Evolutionary conservation across 306 rosid genomes (phyloP).

Genomic region (Trifolium fragiferum): DNA sequence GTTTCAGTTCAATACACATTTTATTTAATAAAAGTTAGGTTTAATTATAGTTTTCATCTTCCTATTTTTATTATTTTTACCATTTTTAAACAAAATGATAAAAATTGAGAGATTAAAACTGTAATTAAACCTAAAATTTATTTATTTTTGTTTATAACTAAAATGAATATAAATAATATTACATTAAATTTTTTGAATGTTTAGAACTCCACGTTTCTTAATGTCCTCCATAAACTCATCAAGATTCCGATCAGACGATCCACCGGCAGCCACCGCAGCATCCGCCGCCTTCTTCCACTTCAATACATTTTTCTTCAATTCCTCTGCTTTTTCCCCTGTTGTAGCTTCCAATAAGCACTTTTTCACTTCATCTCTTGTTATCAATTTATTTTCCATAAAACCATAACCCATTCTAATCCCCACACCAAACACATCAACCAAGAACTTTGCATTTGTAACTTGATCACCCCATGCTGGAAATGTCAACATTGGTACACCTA

Average conservation of each 20-base stretch:
- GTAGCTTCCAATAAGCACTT: constrained; percentile 57
- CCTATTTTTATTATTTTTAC: too few species aligned
- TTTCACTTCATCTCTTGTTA: constrained; percentile 55
- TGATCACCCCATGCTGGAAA: constrained; percentile 93
- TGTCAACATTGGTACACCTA: constrained; percentile 67
- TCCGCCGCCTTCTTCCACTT: constrained; percentile 61
- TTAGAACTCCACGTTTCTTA: constrained; percentile 1
- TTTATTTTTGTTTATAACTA: too few species aligned
- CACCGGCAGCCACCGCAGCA: constrained; percentile 58
- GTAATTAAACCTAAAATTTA: too few species aligned
- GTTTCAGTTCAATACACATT: too few species aligned
- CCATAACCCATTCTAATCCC: constrained; percentile 58
- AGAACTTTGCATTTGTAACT: constrained; percentile 65
- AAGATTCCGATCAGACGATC: constrained; percentile 58
- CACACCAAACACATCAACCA: constrained; percentile 62
- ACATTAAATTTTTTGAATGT: too few species aligned
- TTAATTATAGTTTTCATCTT: too few species aligned
- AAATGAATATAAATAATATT: too few species aligned
- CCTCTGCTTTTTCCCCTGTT: constrained; percentile 56
- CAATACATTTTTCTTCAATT: constrained; percentile 50
- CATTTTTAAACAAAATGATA: too few species aligned
- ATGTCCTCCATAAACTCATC: constrained; percentile 51
- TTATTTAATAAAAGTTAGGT: too few species aligned
- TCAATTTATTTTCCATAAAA: constrained; percentile 37
- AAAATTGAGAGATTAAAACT: too few species aligned